Percentiles rank a stretch among this genome's conserved stretches.
Evolutionary conservation across 2,329 filamentous ascomycete species (phyloP).

Genomic region (Aspergillus eucalypticola): DNA sequence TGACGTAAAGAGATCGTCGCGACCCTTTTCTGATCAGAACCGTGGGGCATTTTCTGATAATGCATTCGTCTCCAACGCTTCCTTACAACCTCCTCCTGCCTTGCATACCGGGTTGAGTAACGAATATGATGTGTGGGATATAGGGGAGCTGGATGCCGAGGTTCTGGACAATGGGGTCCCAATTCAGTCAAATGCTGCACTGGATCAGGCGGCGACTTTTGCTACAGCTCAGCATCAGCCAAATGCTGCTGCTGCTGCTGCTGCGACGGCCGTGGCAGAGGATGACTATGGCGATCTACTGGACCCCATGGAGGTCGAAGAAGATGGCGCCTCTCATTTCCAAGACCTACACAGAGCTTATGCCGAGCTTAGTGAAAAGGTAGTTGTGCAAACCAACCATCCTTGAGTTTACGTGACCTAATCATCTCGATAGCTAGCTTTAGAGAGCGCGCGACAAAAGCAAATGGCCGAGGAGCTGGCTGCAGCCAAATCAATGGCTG

Average conservation of each 20-base stretch:
- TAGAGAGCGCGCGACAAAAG: slow-evolving; percentile 44
- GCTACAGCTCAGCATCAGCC: slow-evolving; percentile 6
- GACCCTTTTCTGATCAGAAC: background rate
- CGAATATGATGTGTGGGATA: slow-evolving; percentile 45
- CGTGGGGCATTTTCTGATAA: slow-evolving; percentile 6
- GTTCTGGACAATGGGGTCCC: slow-evolving; percentile 40
- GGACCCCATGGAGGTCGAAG: slow-evolving; percentile 22
- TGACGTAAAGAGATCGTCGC: slow-evolving; percentile 2
- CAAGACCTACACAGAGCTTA: slow-evolving; percentile 15
- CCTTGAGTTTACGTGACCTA: slow-evolving; percentile 2
- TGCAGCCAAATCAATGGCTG: slow-evolving; percentile 43
- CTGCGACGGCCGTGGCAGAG: slow-evolving; percentile 20
- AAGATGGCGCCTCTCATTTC: slow-evolving; percentile 14
- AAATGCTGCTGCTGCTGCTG: slow-evolving; percentile 22
- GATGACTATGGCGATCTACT: slow-evolving; percentile 14
- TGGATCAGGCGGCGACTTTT: slow-evolving; percentile 17
- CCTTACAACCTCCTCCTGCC: slow-evolving; percentile 30
- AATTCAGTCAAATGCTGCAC: slow-evolving; percentile 4
- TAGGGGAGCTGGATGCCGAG: slow-evolving; percentile 46
- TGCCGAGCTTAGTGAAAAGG: slow-evolving; percentile 29
- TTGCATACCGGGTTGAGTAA: slow-evolving; percentile 40
- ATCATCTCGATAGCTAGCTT: slow-evolving; percentile 34
- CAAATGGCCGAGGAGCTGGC: slow-evolving; percentile 40
- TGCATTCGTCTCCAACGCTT: slow-evolving; percentile 15
- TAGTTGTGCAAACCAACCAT: slow-evolving; percentile 8